Evolutionary conservation across 2,329 filamentous ascomycete species (phyloP).

Genomic region (Coniella lustricola): DNA sequence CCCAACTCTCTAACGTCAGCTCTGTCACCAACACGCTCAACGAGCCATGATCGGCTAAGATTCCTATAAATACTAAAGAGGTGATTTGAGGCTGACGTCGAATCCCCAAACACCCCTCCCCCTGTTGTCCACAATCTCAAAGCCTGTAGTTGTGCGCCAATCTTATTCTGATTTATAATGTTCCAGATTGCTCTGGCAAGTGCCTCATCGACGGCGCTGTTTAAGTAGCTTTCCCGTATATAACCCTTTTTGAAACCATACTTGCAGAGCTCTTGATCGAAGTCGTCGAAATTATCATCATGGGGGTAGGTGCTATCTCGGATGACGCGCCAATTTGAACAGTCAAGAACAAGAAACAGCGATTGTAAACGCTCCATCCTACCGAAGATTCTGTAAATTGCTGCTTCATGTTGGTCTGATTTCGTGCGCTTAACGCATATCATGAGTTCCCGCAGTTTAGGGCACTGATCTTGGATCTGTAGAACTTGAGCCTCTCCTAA

Average conservation of each 20-base stretch:
- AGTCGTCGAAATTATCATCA: too few relatives aligned
- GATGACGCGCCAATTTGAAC: conserved; percentile 1
- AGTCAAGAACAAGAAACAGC: conserved; percentile 5
- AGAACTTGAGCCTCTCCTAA: not conserved
- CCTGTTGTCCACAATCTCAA: conserved; percentile 5
- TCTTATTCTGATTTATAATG: not conserved
- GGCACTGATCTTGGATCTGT: not conserved
- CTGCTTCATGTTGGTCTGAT: not conserved
- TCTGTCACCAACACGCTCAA: not conserved
- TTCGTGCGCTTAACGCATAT: conserved; percentile 1
- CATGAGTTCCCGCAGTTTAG: not conserved
- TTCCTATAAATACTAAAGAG: not conserved
- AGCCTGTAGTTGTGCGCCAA: not conserved
- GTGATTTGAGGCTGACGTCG: not conserved
- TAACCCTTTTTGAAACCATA: conserved; percentile 1
- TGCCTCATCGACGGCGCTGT: conserved; percentile 5
- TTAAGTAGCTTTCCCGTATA: not conserved
- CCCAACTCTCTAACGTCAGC: conserved; percentile 3
- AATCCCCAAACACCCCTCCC: not conserved
- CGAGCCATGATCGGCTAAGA: conserved; percentile 8
- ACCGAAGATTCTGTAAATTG: not conserved
- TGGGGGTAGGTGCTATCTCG: not conserved
- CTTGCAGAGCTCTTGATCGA: too few relatives aligned
- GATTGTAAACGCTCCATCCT: not conserved
- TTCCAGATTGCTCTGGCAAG: conserved; percentile 7